A percentile compares a stretch with the other conserved stretches of the same genome.
Evolutionary conservation across 805 yeast genomes (phyloP).

Genomic region (Nakazawaea wyomingensis): DNA sequence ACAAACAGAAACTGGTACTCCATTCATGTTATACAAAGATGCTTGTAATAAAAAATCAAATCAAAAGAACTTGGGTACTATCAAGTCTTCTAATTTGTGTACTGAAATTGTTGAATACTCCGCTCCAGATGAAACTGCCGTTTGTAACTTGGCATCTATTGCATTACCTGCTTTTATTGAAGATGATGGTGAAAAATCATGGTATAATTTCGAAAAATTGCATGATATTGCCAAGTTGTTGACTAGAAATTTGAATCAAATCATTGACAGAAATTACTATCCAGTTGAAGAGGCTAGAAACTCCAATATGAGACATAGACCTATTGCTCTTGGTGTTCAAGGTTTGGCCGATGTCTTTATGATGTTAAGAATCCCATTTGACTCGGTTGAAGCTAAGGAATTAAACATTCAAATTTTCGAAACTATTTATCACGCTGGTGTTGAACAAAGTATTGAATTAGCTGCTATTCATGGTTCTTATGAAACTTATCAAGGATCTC

Average conservation of each 20-base stretch:
- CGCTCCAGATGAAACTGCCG: constrained; percentile 89
- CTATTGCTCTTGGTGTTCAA: constrained; percentile 97
- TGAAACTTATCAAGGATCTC: constrained; percentile 74
- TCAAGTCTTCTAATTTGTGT: constrained; percentile 90
- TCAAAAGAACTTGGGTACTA: constrained; percentile 88
- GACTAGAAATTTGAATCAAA: constrained; percentile 69
- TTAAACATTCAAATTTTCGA: constrained; percentile 86
- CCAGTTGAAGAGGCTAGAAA: constrained; percentile 72
- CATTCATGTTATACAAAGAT: constrained; percentile 92
- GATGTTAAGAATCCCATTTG: constrained; percentile 79
- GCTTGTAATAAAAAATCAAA: constrained; percentile 83
- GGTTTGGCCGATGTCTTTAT: constrained; percentile 91
- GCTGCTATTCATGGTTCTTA: constrained; percentile 70
- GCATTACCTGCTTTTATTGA: constrained; percentile 79
- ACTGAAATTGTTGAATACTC: constrained; percentile 93
- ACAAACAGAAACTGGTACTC: constrained; percentile 95
- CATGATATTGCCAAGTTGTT: constrained; percentile 77
- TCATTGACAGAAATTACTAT: constrained; percentile 81
- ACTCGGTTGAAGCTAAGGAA: constrained; percentile 68
- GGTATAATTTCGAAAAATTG: constrained; percentile 67
- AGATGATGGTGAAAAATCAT: constrained; percentile 37
- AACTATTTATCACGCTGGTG: constrained; percentile 91
- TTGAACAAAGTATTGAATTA: constrained; percentile 81
- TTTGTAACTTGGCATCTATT: constrained; percentile 88
- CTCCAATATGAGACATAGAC: constrained; percentile 82